Evolutionary conservation across 257 asterid genomes (phyloP), one percentile per base, ranked within the genome.

Genomic region (Jacaranda copaia): DNA sequence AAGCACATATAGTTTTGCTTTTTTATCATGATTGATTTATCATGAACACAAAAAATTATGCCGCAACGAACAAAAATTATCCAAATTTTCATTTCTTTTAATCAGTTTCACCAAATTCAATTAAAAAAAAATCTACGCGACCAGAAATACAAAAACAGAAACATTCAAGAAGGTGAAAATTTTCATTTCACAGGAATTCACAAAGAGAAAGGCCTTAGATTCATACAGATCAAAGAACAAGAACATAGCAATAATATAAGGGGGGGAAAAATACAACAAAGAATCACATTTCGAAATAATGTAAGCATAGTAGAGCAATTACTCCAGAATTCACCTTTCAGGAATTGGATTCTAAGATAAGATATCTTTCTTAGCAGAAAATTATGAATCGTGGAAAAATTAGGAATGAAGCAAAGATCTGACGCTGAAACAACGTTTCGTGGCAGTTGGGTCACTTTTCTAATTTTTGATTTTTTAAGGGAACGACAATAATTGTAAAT

Each of bases 181-280:
- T 19, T 5, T 75, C 70, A 13, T 55, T 18, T 15, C 36, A n/a
- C 13, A 38, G 8, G 51, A 51, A 73, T 56, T 40, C 45, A 42
- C 63, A 48, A 11, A 71, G 9, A 70, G 8, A 74, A 56, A 43
- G 11, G 45, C 63, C 71, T 52, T 58, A 73, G 15, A 49, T 48
- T 79, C 72, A 57, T 19, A 61, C 67, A 68, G 70, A 74, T 76
- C 65, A 40, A 35, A 58, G 16, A 12, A 8, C 60, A 42, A 72
- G 1, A 14, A 53, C 19, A 39, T 13, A 25, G 15, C 59, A 45
- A 35, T 57, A 67, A 18, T 32, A 65, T 5, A 61, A 9, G 48
- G 6, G 13, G 4, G 7, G 15, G 15, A 18, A 43, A 13, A 32
- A 8, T 20, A 20, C 18, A 68, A n/a, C 16, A 38, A 20, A 18